Evolutionary conservation across 768 basidiomycete species (phyloP), one percentile per base, ranked within the genome.

Genomic region (Podaxis rugospora): DNA sequence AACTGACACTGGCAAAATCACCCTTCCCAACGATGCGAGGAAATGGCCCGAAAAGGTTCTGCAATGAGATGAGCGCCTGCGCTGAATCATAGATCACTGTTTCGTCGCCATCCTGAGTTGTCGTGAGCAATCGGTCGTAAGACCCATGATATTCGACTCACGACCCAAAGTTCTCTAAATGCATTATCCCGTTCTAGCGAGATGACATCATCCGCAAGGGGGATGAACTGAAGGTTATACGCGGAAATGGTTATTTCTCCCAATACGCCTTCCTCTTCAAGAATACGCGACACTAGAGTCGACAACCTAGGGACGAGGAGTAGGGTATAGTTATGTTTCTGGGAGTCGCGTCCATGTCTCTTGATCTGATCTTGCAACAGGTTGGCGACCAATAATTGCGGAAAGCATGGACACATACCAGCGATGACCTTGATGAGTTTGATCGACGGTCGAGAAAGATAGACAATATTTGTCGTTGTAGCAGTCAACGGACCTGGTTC

Each of bases 251-350:
- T 87, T 49, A 99, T 80, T 67, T 98, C 95, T n/a, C 97, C 97
- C 14, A 95, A 81, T 0, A 99, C 95, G n/a, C 96, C 97, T 68
- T 97, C 91, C 70, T 98, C 95, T 68, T 98, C 95, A 47, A 99
- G 76, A 64, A 95, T 87, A 59, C 88, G 84, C 36, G 86, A 84
- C 55, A 95, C 92, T 6, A 98, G 80, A 4, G 89, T 90, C 2
- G 97, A 98, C 39, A 84, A 78, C 42, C 95, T 82, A 7, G 97
- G 97, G 0, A 95, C 92, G 49, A 97, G 83, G 27, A 99, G 76
- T 36, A 98, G 72, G 23, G 90, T 95, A 72, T 92, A 98, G 27
- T 85, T 85, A 68, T 96, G 86, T 69, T 90, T 89, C 70, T 83
- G 83, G 2, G 85, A 82, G 65, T 90, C 83, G 61, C 82, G 77